These are phyloP conservation scores for Aspergillus brunneoviolaceus DNA, from an alignment of 2,329 filamentous ascomycete species.

Conservation along the genomic window DNA sequence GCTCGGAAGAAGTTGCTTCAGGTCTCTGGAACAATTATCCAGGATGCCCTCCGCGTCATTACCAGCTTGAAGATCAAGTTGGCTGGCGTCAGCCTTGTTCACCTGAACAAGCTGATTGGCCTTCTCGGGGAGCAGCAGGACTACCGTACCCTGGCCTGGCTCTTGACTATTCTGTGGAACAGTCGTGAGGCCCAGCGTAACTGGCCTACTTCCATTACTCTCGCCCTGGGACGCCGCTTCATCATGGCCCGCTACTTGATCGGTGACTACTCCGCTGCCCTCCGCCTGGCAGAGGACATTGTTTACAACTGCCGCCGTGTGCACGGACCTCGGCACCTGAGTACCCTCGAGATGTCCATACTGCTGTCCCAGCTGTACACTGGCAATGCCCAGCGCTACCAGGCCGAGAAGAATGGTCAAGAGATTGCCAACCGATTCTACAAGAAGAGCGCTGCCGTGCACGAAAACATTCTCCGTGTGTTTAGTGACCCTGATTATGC, in stretches of 20 bases:
- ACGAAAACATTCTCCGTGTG: conserved; percentile 40
- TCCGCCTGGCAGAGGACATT: conserved; percentile 54
- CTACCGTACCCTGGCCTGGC: conserved; percentile 43
- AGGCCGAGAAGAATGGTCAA: conserved; percentile 30
- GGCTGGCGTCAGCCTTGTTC: conserved; percentile 40
- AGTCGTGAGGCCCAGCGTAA: conserved; percentile 45
- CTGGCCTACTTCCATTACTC: conserved; percentile 46
- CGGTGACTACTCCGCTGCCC: conserved; percentile 45
- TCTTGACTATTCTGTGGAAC: conserved; percentile 47
- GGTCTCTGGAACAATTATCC: conserved; percentile 43
- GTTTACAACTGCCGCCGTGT: conserved; percentile 56
- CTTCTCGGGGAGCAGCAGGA: conserved; percentile 48
- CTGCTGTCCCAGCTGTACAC: conserved; percentile 54
- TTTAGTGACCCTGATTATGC: conserved; percentile 35
- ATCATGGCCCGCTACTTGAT: conserved; percentile 52
- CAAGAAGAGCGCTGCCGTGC: conserved; percentile 37
- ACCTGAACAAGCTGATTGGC: conserved; percentile 45
- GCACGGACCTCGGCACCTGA: conserved; percentile 48
- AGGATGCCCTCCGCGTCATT: conserved; percentile 43
- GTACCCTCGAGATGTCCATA: conserved; percentile 50
- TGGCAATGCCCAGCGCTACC: conserved; percentile 36
- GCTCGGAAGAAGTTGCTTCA: conserved; percentile 42
- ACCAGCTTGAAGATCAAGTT: conserved; percentile 45
- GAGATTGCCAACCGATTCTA: conserved; percentile 41
- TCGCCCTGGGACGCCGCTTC: conserved; percentile 52